Evolutionary conservation across 2,329 filamentous ascomycete species (phyloP), one percentile per base, ranked within the genome.

Genomic region (Botrytis hyacinthi): DNA sequence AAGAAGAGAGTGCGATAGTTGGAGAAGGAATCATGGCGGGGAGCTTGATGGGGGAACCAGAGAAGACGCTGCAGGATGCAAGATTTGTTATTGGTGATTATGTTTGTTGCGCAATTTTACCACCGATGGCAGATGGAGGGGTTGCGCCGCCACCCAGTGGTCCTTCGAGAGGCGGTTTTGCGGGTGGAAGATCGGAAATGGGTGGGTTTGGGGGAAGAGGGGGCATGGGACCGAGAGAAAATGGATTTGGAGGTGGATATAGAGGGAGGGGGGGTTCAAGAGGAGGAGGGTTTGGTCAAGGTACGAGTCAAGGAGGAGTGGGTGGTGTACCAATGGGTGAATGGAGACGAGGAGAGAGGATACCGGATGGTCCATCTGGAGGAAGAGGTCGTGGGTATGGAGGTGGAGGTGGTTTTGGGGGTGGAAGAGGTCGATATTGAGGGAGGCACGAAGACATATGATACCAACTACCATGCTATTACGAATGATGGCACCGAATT

Each of bases 51-150:
- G 87, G 87, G 9, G 90, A 93, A 42, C 87, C 89, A 18, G 86
- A 90, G 42, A 95, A 92, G 84, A 95, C 93, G 14, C 83, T 98
- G 46, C 86, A 86, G 54, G 93, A 97, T 71, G 90, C 89, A 48
- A 88, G 91, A 35, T 97, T 97, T 79, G 92, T 97, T 18, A 92
- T 96, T 75, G 95, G 95, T 0, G 95, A 98, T 82, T 97, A 92
- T 80, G 87, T 98, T 59, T 91, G 92, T 73, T 95, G 93, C 81
- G 93, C 93, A 8, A 90, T 97, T 74, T 85, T 95, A 73, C 91
- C 93, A 60, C 93, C 93, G 0, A 84, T 92, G 40, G 84, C 88
- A 46, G 92, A 95, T 80, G 94, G 94, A 0, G 88, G 88, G 46
- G 90, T 97, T 57, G 90, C 91, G 61, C 89, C 92, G 16, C 84